Base-by-base conservation (phyloP, 768 basidiomycete genomes). In the Mycena albidolilacea region DNA sequence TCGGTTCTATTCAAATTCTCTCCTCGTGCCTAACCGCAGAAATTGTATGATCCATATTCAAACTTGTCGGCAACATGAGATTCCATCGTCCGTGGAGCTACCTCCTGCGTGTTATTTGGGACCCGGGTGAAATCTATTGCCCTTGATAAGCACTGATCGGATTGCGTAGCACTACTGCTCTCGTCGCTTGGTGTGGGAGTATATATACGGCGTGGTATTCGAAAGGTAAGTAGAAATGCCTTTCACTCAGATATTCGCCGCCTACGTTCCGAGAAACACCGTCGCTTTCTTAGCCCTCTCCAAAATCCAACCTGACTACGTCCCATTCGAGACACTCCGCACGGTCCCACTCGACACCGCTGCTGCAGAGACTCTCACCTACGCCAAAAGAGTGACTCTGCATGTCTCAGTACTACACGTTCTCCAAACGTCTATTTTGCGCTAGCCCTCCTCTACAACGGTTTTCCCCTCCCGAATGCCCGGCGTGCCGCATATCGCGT, bases 281-380 rank as follows among this genome's bases (percentile, higher is more conserved):
- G 21, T 54, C n/a, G 52, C 23, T 9, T 54, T 54, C 9, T 54
- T 54, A 21, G 52, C 52, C 5, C 52, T 54, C 21, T 54, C 52
- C 52, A 54, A 54, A 54, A 54, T 54, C 52, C 23, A 54, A 54
- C 52, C 52, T 21, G 52, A 54, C 52, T 54, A 54, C 11, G 52
- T 54, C 9, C 52, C 52, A 21, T 54, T 54, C 52, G 52, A 54
- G 23, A 54, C 10, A 10, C 52, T 54, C 52, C 8, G 23, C 21
- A 21, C 21, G 2, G 52, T 54, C 21, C 52, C 52, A 9, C 52
- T 54, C 21, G 52, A 54, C 52, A 23, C 11, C 52, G 52, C 52
- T 21, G 52, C 52, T 30, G 9, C 52, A 5, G 52, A 21, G 21
- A 54, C 52, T 7, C 23, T 23, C 52, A 21, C 52, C 10, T 54